Percentiles rank a stretch among this genome's conserved stretches.
phyloP scores from a whole-genome alignment of 2,329 filamentous ascomycete species.

The Alternaria angustiovoidea region DNA sequence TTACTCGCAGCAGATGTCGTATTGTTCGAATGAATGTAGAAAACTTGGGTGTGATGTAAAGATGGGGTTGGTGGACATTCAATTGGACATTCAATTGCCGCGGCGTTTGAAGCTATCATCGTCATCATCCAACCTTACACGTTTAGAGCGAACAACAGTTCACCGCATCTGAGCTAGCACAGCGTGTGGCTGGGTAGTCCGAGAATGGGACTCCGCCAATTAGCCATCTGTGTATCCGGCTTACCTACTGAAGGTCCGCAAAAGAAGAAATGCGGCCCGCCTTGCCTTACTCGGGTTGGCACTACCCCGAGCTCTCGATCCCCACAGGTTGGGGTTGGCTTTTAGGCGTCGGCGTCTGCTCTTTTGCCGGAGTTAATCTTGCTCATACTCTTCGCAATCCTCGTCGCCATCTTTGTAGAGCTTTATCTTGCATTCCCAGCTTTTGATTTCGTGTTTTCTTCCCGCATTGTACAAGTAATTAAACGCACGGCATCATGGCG shows the following conservation, averaged over 20 bases:
- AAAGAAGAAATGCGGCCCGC: conserved; percentile 33
- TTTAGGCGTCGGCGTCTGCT: conserved; percentile 29
- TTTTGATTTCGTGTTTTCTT: neutral
- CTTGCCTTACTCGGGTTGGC: conserved; percentile 34
- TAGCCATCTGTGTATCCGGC: conserved; percentile 3
- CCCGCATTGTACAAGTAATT: conserved; percentile 2
- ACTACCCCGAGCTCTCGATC: conserved; percentile 33
- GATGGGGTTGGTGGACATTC: neutral
- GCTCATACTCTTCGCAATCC: conserved; percentile 7
- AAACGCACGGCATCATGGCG: conserved; percentile 58
- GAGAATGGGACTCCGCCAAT: conserved; percentile 3
- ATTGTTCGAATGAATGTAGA: neutral
- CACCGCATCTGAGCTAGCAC: neutral
- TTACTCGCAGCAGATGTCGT: neutral
- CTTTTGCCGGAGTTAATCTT: conserved; percentile 14
- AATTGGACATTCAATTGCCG: conserved; percentile 15
- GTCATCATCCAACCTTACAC: neutral
- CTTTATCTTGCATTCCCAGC: neutral
- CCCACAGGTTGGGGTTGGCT: conserved; percentile 26
- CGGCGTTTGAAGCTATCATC: conserved; percentile 16
- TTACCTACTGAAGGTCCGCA: conserved; percentile 3
- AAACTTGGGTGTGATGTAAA: neutral
- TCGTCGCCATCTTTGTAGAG: neutral
- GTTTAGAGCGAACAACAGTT: neutral
- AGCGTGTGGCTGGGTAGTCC: neutral